Conservation (phyloP, 78 protist genomes). For the Cavenderia fasciculata region DNA sequence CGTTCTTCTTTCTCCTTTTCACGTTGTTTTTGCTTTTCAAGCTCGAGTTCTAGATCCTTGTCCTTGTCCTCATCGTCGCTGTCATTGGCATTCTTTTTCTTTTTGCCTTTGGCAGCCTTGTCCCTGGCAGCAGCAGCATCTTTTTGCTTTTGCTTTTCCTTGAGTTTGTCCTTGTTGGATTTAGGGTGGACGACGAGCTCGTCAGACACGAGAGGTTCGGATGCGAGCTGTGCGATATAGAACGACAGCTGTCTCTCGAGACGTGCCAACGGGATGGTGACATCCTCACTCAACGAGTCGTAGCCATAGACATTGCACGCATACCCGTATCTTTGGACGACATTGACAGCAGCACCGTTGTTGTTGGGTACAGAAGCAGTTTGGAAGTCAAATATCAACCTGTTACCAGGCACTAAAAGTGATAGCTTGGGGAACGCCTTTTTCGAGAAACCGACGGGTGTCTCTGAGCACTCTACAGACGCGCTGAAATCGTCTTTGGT, state of each 20-base stretch:
- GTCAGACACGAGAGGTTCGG: not conserved
- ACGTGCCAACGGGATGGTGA: conserved; percentile 6
- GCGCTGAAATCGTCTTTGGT: conserved; percentile 14
- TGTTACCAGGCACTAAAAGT: conserved; percentile 42
- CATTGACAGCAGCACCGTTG: too few relatives aligned
- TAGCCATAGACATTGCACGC: conserved; percentile 19
- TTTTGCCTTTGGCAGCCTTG: not conserved
- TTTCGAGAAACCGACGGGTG: conserved; percentile 28
- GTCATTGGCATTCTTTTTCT: not conserved
- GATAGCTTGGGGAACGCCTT: conserved; percentile 25
- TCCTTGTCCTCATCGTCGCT: conserved; percentile 3
- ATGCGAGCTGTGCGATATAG: not conserved
- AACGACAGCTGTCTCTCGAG: conserved; percentile 40
- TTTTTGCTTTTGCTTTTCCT: not conserved
- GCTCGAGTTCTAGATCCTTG: not conserved
- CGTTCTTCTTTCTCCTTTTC: not conserved
- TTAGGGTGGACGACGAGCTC: not conserved
- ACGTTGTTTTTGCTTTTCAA: not conserved
- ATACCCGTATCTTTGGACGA: conserved; percentile 13
- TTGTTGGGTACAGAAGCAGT: conserved; percentile 18
- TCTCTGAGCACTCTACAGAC: too few relatives aligned
- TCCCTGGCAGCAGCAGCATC: not conserved
- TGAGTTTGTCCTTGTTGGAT: not conserved
- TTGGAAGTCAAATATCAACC: conserved; percentile 44
- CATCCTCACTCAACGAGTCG: not conserved